Evolutionary conservation across 331 rosid genomes (phyloP), one percentile per base, ranked within the genome.

Genomic region (Malus hybrid): DNA sequence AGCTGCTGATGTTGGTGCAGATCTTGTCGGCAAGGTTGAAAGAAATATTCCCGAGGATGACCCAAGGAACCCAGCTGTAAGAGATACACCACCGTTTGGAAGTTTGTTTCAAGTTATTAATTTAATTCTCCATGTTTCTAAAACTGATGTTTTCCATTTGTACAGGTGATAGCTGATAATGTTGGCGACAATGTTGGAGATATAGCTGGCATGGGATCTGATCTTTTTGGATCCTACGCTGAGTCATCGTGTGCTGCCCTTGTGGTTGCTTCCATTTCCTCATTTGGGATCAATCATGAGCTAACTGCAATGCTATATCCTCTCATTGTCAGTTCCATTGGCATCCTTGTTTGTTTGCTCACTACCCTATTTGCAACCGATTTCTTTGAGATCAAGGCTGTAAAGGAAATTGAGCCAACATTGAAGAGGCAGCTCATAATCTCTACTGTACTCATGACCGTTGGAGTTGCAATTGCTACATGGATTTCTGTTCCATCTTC

Each of bases 181-280:
- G 24, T 24, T 24, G 24, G 24, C 24, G 24, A 24, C 24, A 24
- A 24, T 24, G 24, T 24, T 24, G 24, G 24, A 24, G 24, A 24
- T 24, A 24, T 24, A 1, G 24, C 24, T 20, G 99, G 97, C 39
- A 92, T 94, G 99, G 97, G 97, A 66, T 94, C 99, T 20, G 99
- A 94, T 76, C 97, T 94, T 57, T 92, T 92, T 78, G 99, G 99
- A 70, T 94, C 99, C n/a, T 90, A 94, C 68, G 99, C 99, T 2
- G 99, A 94, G 91, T 79, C 99, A 27, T 94, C 99, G 11, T 94
- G 99, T 86, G 99, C 99, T 71, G 99, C 99, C 48, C 97, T 94
- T 44, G 96, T 94, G 80, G 95, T 94, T 71, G 99, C 97, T 72
- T 94, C 99, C 76, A 94, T 94, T 78, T 94, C 99, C 36, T 94